Base-by-base conservation (phyloP, 2,329 filamentous ascomycete species). In the Cercospora brassicicola region DNA sequence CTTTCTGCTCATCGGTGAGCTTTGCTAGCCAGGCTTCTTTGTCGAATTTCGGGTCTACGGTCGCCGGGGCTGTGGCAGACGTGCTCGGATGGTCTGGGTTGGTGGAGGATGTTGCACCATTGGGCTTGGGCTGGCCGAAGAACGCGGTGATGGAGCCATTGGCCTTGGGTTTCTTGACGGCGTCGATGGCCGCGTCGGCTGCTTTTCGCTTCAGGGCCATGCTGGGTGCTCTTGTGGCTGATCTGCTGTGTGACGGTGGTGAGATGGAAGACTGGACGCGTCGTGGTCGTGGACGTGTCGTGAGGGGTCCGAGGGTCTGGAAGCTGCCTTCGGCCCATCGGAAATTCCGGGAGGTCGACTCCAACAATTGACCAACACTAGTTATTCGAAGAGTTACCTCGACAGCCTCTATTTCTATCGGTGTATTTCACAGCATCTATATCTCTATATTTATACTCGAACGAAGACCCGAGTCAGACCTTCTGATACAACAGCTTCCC, bases 101-200 rank as follows among this genome's bases (percentile, higher is more conserved):
- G 33, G 74, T 76, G 18, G 73, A 79, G 28, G 73, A 72, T 59
- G 77, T 69, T 7, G 73, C 59, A 4, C 76, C 69, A 53, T 72
- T 76, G 10, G 78, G 74, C 77, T 90, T 91, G 5, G 93, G 89
- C 18, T 87, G 84, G 13, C 88, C 87, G 76, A 99, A 98, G 85
- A 98, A 98, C 15, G 93, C 91, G 30, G 90, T 94, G 77, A 99
- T 96, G 82, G 85, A 93, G 70, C 85, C 88, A 76, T 95, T 90
- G 63, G 86, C 75, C 72, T 85, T 85, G 42, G 83, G 77, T 74
- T 85, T 85, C 74, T 85, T 85, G 61, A 81, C 80, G 18, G 82
- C 80, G 11, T 81, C 79, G 15, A 80, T 77, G 26, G 80, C 80
- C 28, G 77, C 69, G 42, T 82, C 80, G 64, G 78, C 79, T 36